Evolutionary conservation across 768 basidiomycete species (phyloP).

Genomic region (Tulasnella sp.): DNA sequence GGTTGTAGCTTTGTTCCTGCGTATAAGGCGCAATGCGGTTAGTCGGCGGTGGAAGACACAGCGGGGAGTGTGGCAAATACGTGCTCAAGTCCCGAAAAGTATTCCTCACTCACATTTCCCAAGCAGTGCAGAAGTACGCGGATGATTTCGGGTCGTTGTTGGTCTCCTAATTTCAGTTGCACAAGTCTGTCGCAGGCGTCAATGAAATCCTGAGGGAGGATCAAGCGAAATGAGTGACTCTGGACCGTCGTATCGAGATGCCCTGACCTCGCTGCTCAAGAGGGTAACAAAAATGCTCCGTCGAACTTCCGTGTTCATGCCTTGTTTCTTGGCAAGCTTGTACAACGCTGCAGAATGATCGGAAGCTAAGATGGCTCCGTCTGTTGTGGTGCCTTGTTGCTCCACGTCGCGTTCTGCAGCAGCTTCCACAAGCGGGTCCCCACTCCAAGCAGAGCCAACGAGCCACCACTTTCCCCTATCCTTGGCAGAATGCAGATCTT

Average conservation of each 20-base stretch:
- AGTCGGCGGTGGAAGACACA: not conserved
- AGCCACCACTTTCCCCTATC: slow-evolving; percentile 98
- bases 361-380: slow-evolving; percentile 18
- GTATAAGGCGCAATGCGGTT: not conserved
- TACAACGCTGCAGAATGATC: slow-evolving; percentile 34
- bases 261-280: slow-evolving; percentile 87
- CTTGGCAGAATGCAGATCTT: slow-evolving; percentile 73
- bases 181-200: slow-evolving; percentile 87
- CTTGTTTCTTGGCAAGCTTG: slow-evolving; percentile 82
- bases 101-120: slow-evolving; percentile 69
- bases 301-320: slow-evolving; percentile 97
- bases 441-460: slow-evolving; percentile 91
- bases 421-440: slow-evolving; percentile 74
- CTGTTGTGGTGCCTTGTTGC: slow-evolving; percentile 30
- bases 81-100: too few species aligned
- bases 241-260: not conserved
- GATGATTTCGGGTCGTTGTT: slow-evolving; percentile 91
- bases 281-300: slow-evolving; percentile 83
- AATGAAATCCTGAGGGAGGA: slow-evolving; percentile 66
- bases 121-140: slow-evolving; percentile 87
- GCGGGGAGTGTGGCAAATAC: slow-evolving; percentile 9
- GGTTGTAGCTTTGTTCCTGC: slow-evolving; percentile 87
- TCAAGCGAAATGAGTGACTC: slow-evolving; percentile 7
- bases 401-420: slow-evolving; percentile 23
- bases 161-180: slow-evolving; percentile 69